Base-by-base conservation (phyloP, 352 stramenopile genomes). In the Pythium monospermum region DNA sequence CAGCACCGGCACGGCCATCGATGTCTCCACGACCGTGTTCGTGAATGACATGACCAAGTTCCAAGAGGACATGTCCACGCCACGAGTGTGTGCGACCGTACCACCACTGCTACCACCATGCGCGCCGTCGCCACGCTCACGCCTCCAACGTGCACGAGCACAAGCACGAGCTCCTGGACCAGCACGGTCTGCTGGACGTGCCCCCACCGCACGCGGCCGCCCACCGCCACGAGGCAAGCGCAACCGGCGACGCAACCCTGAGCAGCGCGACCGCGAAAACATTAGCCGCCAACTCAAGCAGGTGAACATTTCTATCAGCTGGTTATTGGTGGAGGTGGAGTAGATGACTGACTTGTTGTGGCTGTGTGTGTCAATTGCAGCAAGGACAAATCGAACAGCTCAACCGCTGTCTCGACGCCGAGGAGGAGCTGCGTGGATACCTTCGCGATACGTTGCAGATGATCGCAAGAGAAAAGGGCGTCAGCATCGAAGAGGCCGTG, bases 191-290 rank as follows among this genome's bases (percentile, higher is more conserved):
- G n/a, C n/a, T n/a, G n/a, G n/a, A n/a, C n/a, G n/a, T n/a, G n/a
- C n/a, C n/a, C n/a, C n/a, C n/a, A n/a, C n/a, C n/a, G n/a, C n/a
- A n/a, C n/a, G n/a, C n/a, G n/a, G n/a, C n/a, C n/a, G n/a, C 13
- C 30, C 30, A 35, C 13, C 30, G 30, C 30, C 30, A 13, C 36
- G 36, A 18, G 7, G 7, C 19, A 23, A 46, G 10, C 18, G 30
- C 11, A n/a, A 8, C 3, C 35, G 26, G 18, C 37, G 28, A 25
- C 26, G 55, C 27, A 63, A 57, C 30, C 26, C 42, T 30, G 22
- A 15, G 16, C 48, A 57, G 49, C 55, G 55, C 33, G 36, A 63
- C 22, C 55, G 55, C 23, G 55, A 63, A 36, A 63, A 57, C 28
- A 25, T 30, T 15, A 57, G 53, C 41, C 55, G 55, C 40, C 33